phyloP scores from a whole-genome alignment of 208 protist genomes.

The Trypanosoma grayi region DNA sequence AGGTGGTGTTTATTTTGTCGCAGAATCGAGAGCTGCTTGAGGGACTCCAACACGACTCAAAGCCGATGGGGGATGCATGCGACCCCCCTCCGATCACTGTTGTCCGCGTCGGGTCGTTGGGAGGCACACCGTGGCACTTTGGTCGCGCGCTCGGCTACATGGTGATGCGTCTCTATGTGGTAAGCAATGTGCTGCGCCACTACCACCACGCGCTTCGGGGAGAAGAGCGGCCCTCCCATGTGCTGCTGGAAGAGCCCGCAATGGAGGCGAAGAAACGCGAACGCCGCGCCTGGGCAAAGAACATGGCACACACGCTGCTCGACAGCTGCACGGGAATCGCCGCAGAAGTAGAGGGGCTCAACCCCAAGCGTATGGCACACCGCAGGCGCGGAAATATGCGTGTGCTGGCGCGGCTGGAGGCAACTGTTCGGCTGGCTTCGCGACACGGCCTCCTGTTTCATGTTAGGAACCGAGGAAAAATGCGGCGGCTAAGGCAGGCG shows the following conservation, averaged over 20 bases:
- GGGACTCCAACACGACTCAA: background rate
- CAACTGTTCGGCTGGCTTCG: slow-evolving; percentile 42
- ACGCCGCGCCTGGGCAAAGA: slow-evolving; percentile 33
- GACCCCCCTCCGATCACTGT: background rate
- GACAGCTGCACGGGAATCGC: slow-evolving; percentile 31
- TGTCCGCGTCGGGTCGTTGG: slow-evolving; percentile 12
- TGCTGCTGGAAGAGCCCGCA: slow-evolving; percentile 8
- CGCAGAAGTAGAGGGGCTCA: slow-evolving; percentile 45
- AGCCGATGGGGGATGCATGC: background rate
- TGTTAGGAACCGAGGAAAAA: slow-evolving; percentile 23
- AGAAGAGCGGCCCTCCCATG: background rate
- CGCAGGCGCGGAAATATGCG: slow-evolving; percentile 24
- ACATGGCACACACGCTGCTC: slow-evolving; percentile 25
- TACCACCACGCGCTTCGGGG: slow-evolving; percentile 30
- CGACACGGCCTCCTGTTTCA: slow-evolving; percentile 48
- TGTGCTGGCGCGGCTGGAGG: slow-evolving; percentile 48
- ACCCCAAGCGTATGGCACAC: background rate
- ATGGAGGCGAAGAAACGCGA: slow-evolving; percentile 11
- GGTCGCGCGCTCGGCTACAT: slow-evolving; percentile 53
- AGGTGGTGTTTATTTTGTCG: slow-evolving; percentile 52
- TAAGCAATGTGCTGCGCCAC: slow-evolving; percentile 63
- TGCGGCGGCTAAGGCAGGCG: background rate
- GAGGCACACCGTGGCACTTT: slow-evolving; percentile 23
- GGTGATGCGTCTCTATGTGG: slow-evolving; percentile 60
- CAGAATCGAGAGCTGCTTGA: slow-evolving; percentile 40